Conservation (phyloP, 192 early-diverging fungal genomes). For the Phlyctochytrium bullatum region DNA sequence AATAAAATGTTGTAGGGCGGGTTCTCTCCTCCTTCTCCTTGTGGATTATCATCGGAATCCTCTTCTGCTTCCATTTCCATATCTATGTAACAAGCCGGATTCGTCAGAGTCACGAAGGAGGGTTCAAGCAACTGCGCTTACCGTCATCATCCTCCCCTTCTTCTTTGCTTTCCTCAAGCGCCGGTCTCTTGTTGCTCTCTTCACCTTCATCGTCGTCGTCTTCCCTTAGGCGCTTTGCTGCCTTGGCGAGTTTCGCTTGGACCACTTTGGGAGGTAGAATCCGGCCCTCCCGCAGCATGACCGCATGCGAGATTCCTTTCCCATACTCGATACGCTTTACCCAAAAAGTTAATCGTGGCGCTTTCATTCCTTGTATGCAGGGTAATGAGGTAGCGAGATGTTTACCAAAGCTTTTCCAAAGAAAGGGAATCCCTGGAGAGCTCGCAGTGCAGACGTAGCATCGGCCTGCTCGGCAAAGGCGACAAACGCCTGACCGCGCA, state of each 20-base stretch:
- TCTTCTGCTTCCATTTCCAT: slow-evolving; percentile 32
- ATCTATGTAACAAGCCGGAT: slow-evolving; percentile 18
- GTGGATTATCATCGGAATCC: slow-evolving; percentile 8
- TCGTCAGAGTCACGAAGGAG: no score
- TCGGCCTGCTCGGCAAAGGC: slow-evolving; percentile 81
- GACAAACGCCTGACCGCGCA: slow-evolving; percentile 94
- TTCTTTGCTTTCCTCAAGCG: slow-evolving; percentile 14
- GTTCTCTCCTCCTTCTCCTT: slow-evolving; percentile 17
- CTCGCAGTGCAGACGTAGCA: slow-evolving; percentile 82
- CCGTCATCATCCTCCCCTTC: slow-evolving; percentile 24
- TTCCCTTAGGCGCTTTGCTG: slow-evolving; percentile 21
- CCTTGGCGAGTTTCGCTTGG: background rate
- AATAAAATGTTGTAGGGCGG: slow-evolving; percentile 42
- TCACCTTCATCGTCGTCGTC: slow-evolving; percentile 17
- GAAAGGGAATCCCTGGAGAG: slow-evolving; percentile 84
- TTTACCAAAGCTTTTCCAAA: slow-evolving; percentile 77
- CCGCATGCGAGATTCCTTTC: slow-evolving; percentile 71
- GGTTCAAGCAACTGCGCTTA: no score
- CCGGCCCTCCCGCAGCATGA: slow-evolving; percentile 65
- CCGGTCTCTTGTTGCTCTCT: slow-evolving; percentile 1
- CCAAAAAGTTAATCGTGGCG: no score
- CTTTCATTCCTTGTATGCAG: no score
- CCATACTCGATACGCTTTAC: slow-evolving; percentile 78
- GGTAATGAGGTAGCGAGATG: no score
- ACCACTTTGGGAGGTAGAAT: background rate